Evolutionary conservation across 305 asterid genomes (phyloP).

Genomic region (Solanum hybrid): DNA sequence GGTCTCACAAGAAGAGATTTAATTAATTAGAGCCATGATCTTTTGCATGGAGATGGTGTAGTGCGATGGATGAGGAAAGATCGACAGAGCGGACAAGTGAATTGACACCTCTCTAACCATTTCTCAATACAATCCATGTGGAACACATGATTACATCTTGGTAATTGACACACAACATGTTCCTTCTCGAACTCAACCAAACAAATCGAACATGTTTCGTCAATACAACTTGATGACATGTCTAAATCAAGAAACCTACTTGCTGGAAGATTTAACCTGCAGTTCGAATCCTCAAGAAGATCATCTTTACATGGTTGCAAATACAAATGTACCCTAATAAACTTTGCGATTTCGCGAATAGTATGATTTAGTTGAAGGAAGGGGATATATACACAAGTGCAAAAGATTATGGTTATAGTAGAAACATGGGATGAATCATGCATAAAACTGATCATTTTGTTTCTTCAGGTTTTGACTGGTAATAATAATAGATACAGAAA

Average conservation of each 20-base stretch:
- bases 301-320: slow-evolving; percentile 9
- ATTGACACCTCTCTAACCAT: slow-evolving; percentile 50
- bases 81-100: slow-evolving; percentile 63
- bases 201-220: slow-evolving; percentile 42
- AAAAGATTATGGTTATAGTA: slow-evolving; percentile 13
- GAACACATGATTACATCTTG: slow-evolving; percentile 44
- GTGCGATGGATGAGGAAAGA: slow-evolving; percentile 21
- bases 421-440: slow-evolving; percentile 20
- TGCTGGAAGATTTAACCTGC: slow-evolving; percentile 23
- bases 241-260: slow-evolving; percentile 7
- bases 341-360: background rate
- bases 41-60: slow-evolving; percentile 20
- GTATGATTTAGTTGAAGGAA: slow-evolving; percentile 7
- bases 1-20: background rate
- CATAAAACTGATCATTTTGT: slow-evolving; percentile 31
- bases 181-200: slow-evolving; percentile 33
- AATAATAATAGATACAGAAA: background rate
- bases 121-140: slow-evolving; percentile 43
- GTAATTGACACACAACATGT: slow-evolving; percentile 36
- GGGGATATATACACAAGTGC: slow-evolving; percentile 24
- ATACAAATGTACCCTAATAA: background rate
- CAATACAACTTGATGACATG: background rate
- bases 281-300: background rate
- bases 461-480: background rate
- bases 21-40: background rate